Evolutionary conservation across 176 grass and related monocot genomes (phyloP).

Genomic region (Phoenix roebelenii): DNA sequence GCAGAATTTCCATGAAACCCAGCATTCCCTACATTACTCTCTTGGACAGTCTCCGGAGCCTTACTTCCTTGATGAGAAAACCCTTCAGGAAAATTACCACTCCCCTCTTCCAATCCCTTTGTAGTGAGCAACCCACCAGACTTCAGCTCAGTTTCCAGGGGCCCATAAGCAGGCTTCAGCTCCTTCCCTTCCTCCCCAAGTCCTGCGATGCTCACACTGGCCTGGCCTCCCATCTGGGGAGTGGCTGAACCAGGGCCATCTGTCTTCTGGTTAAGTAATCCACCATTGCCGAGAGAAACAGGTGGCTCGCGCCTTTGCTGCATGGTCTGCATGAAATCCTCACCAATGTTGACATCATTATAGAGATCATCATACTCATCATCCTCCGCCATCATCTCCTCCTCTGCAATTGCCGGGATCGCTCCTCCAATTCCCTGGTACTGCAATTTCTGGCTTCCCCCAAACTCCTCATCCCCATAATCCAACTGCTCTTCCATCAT

Average conservation of each 20-base stretch:
- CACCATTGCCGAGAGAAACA: too few relatives aligned
- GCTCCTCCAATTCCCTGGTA: constrained; percentile 9
- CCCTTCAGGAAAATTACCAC: background rate
- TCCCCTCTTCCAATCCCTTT: background rate
- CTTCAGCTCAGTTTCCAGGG: background rate
- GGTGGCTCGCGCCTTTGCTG: background rate
- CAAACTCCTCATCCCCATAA: constrained; percentile 7
- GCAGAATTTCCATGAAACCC: too few relatives aligned
- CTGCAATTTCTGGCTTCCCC: background rate
- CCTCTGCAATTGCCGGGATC: constrained; percentile 9
- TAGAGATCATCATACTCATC: constrained; percentile 18
- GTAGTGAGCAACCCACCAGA: background rate
- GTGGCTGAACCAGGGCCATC: too few relatives aligned
- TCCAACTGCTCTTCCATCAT: constrained; percentile 7
- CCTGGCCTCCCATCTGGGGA: too few relatives aligned
- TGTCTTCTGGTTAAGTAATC: too few relatives aligned
- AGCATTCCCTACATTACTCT: too few relatives aligned
- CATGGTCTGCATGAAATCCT: constrained; percentile 9
- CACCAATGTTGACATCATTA: constrained; percentile 14
- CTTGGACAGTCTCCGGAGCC: too few relatives aligned
- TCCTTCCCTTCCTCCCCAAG: background rate
- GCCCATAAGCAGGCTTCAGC: background rate
- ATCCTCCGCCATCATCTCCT: constrained; percentile 20
- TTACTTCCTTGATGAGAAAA: background rate
- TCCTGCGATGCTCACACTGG: background rate